These are phyloP conservation scores for Rubia tinctorum DNA, from an alignment of 305 asterid genomes.

Conservation along the genomic window DNA sequence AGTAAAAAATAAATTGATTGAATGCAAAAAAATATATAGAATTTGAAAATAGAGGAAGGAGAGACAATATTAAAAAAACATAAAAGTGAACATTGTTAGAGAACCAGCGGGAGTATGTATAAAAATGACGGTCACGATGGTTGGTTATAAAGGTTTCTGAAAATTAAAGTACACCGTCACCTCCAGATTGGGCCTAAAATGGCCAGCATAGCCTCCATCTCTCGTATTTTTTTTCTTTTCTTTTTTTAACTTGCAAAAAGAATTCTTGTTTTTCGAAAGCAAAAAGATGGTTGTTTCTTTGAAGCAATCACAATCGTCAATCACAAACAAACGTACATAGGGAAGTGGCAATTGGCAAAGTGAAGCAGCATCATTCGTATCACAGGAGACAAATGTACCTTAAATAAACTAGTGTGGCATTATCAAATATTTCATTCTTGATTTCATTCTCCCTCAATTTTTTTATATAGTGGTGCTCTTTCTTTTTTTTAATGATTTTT, in stretches of 20 bases:
- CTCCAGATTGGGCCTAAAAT: background rate
- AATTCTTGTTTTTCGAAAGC: background rate
- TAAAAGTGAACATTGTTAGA: background rate
- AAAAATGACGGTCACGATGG: background rate
- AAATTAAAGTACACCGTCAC: background rate
- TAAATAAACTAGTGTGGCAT: background rate
- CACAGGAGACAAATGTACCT: background rate
- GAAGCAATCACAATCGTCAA: background rate
- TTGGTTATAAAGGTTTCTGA: background rate
- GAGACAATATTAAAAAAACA: no score
- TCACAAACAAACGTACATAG: background rate
- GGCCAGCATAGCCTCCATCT: background rate
- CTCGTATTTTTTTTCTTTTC: no score
- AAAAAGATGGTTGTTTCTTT: slow-evolving; percentile 1
- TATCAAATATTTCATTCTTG: slow-evolving; percentile 8
- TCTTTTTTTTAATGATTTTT: no score
- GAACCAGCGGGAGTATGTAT: no score
- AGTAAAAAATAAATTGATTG: no score
- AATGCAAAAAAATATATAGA: no score
- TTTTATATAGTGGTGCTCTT: no score
- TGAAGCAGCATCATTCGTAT: slow-evolving; percentile 3
- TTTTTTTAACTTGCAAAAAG: background rate
- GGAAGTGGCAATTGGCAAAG: no score
- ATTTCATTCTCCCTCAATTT: background rate
- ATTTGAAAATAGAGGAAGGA: no score